A percentile compares a stretch with the other conserved stretches of the same genome.
Conservation (phyloP, 768 basidiomycete species). For the Rhodotorula paludigena region DNA sequence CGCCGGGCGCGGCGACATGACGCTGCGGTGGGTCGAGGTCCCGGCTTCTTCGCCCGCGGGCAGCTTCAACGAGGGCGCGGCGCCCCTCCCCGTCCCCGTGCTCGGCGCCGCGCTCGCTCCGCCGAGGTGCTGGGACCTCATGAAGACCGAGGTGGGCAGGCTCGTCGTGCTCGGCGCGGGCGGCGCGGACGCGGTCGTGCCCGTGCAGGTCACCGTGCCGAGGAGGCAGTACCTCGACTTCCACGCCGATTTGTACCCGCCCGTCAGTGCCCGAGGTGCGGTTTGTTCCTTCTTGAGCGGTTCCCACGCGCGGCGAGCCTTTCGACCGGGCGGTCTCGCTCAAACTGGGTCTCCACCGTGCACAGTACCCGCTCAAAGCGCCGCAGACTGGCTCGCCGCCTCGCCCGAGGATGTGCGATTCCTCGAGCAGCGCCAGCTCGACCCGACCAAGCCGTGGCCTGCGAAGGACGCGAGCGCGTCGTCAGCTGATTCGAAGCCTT, state of each 20-base stretch:
- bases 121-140: conserved; percentile 44
- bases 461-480: neutral
- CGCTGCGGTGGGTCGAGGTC: conserved; percentile 46
- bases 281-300: neutral
- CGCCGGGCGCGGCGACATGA: conserved; percentile 47
- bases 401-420: neutral
- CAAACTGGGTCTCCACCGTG: neutral
- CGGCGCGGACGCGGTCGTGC: conserved; percentile 44
- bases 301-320: neutral
- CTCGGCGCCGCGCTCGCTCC: conserved; percentile 39
- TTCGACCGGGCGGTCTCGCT: neutral
- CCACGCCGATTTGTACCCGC: conserved; percentile 47
- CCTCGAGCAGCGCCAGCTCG: neutral
- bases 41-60: neutral
- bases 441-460: conserved; percentile 12
- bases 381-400: conserved; percentile 31
- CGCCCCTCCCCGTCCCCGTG: conserved; percentile 40
- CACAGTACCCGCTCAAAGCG: conserved; percentile 29
- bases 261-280: conserved; percentile 20
- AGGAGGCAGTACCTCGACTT: conserved; percentile 48
- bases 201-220: conserved; percentile 46
- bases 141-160: conserved; percentile 48
- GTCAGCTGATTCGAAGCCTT: neutral
- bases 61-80: conserved; percentile 10
- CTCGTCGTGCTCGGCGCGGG: conserved; percentile 42